Evolutionary conservation across 2,329 filamentous ascomycete genomes (phyloP).

Genomic region (Harringtonia aguacate): DNA sequence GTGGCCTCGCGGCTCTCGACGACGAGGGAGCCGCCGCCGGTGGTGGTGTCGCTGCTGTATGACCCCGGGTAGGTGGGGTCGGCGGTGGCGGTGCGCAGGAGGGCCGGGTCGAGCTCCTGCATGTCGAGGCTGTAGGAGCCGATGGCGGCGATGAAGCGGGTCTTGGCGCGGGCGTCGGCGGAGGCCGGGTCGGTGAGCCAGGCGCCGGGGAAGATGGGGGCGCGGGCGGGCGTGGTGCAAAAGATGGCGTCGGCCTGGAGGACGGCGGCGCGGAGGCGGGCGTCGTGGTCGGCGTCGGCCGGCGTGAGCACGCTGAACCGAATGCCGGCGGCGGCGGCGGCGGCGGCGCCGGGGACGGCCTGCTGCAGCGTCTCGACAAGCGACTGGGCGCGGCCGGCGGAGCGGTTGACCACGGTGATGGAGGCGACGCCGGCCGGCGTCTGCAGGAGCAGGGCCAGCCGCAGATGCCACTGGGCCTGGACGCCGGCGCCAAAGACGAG

Average conservation of each 20-base stretch:
- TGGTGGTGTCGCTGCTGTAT: not conserved
- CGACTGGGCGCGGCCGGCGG: conserved; percentile 15
- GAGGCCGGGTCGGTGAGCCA: conserved; percentile 43
- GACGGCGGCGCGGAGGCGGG: conserved; percentile 41
- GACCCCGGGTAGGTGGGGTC: not conserved
- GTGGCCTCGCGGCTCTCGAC: conserved; percentile 49
- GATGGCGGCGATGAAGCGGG: conserved; percentile 37
- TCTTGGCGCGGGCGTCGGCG: conserved; percentile 18
- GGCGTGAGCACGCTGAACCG: conserved; percentile 17
- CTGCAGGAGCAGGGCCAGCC: conserved; percentile 48
- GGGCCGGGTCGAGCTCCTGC: conserved; percentile 55
- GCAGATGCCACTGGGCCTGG: conserved; percentile 63
- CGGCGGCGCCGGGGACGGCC: not conserved
- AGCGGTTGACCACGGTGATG: conserved; percentile 24
- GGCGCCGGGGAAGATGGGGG: conserved; percentile 46
- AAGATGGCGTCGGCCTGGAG: conserved; percentile 50
- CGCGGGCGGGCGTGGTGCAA: conserved; percentile 48
- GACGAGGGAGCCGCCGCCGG: conserved; percentile 24
- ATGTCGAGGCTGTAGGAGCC: conserved; percentile 50
- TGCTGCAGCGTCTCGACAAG: conserved; percentile 25
- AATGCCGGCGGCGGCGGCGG: conserved; percentile 26
- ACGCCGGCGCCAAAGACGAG: conserved; percentile 60
- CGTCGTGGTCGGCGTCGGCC: not conserved
- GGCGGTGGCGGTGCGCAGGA: conserved; percentile 26
- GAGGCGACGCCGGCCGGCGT: conserved; percentile 15